Conservation (phyloP, 352 stramenopile genomes). For the Phytophthora megakarya region DNA sequence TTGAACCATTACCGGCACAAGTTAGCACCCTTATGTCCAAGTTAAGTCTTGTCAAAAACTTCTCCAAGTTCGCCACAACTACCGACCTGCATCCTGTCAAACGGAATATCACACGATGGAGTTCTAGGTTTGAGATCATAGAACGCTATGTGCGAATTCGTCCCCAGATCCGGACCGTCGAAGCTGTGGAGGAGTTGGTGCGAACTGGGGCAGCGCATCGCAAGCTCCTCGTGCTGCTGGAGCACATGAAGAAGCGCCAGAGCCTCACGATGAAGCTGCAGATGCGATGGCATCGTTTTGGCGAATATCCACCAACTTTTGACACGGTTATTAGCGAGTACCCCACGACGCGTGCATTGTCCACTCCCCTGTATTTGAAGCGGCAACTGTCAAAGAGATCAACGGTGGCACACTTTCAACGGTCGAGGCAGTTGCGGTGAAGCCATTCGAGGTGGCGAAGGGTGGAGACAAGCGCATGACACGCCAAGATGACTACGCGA, state of each 20-base stretch:
- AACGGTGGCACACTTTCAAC: not conserved
- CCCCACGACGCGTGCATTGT: not conserved
- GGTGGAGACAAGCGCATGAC: not conserved
- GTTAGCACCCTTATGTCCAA: too few species aligned
- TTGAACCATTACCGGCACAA: too few species aligned
- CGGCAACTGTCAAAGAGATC: not conserved
- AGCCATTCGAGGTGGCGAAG: not conserved
- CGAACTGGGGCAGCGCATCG: slow-evolving; percentile 14
- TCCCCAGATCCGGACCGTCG: not conserved
- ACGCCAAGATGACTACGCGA: not conserved
- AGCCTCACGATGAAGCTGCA: slow-evolving; percentile 10
- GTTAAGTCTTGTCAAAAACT: too few species aligned
- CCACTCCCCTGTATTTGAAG: too few species aligned
- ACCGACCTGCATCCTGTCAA: not conserved
- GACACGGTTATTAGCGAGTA: not conserved
- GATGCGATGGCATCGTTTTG: not conserved
- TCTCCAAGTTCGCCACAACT: not conserved
- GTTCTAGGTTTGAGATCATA: slow-evolving; percentile 5
- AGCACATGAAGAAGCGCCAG: slow-evolving; percentile 24
- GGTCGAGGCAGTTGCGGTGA: not conserved
- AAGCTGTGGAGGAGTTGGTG: not conserved
- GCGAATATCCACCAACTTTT: not conserved
- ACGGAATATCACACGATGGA: too few species aligned
- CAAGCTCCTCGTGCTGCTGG: slow-evolving; percentile 29
- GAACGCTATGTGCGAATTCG: not conserved